Conservation (phyloP, 1,284 basidiomycete genomes). For the Omphalotus olearius region DNA sequence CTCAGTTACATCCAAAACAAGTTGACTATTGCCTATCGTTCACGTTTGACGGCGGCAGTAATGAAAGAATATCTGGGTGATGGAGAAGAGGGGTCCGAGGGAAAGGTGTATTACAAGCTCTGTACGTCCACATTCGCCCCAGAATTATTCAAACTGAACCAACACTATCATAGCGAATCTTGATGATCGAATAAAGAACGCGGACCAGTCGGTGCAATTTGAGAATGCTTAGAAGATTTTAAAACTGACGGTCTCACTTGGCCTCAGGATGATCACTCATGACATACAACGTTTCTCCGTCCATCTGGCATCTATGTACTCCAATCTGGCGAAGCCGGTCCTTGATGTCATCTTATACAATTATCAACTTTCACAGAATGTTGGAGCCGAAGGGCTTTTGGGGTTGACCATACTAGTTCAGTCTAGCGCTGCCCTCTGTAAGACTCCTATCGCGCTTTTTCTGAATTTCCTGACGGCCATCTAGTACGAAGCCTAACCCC, state of each 20-base stretch:
- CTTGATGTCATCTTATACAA: slow-evolving; percentile 96
- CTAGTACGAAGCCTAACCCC: slow-evolving; percentile 85
- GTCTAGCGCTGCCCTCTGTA: slow-evolving; percentile 71
- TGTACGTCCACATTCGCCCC: slow-evolving; percentile 40
- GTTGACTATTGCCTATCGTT: slow-evolving; percentile 89
- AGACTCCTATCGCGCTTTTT: slow-evolving; percentile 24
- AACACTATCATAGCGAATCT: slow-evolving; percentile 59
- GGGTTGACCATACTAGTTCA: slow-evolving; percentile 86
- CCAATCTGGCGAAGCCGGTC: slow-evolving; percentile 89
- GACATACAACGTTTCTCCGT: slow-evolving; percentile 94
- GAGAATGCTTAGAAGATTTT: background rate
- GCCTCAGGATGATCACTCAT: slow-evolving; percentile 82
- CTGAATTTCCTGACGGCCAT: background rate
- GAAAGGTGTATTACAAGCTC: slow-evolving; percentile 90
- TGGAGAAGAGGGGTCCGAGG: slow-evolving; percentile 52
- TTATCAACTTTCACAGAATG: slow-evolving; percentile 90
- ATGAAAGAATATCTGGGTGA: slow-evolving; percentile 85
- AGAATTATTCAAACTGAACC: slow-evolving; percentile 1
- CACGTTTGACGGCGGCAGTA: slow-evolving; percentile 81
- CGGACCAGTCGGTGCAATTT: slow-evolving; percentile 72
- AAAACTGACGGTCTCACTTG: slow-evolving; percentile 7
- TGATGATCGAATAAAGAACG: slow-evolving; percentile 95
- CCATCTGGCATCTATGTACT: slow-evolving; percentile 92
- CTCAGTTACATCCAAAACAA: slow-evolving; percentile 93
- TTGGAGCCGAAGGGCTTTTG: slow-evolving; percentile 91